Evolutionary conservation across 192 early-diverging fungal genomes (phyloP).

Genomic region (Chytriomyces sp.): DNA sequence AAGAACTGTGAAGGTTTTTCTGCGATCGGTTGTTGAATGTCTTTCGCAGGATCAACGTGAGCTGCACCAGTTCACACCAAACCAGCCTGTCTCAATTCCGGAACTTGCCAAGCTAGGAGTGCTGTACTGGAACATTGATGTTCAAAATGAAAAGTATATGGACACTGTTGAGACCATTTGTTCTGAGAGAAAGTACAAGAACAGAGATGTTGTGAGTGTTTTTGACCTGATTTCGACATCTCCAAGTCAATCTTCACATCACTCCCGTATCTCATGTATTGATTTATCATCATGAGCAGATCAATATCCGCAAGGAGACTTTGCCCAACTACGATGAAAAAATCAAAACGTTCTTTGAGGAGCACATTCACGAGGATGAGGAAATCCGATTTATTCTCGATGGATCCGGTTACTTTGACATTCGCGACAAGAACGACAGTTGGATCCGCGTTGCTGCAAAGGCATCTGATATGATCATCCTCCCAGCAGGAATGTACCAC

Average conservation of each 20-base stretch:
- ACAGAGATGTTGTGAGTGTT: constrained; percentile 74
- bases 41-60: constrained; percentile 72
- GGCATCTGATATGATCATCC: constrained; percentile 80
- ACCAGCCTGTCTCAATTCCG: constrained; percentile 63
- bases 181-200: constrained; percentile 82
- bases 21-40: not conserved
- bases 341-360: constrained; percentile 90
- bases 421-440: constrained; percentile 55
- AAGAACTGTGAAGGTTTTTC: not conserved
- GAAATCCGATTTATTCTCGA: constrained; percentile 93
- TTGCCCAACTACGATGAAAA: constrained; percentile 91
- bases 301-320: constrained; percentile 77
- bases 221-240: not conserved
- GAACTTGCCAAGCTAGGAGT: constrained; percentile 76
- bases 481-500: constrained; percentile 96
- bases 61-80: constrained; percentile 75
- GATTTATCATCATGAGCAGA: constrained; percentile 45
- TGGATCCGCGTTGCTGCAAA: constrained; percentile 89
- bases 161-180: constrained; percentile 73
- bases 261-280: not conserved
- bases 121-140: constrained; percentile 68
- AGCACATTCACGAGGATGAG: constrained; percentile 57
- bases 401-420: constrained; percentile 91
- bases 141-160: constrained; percentile 49
- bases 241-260: not conserved